Evolutionary conservation across 495 filamentous ascomycete genomes (phyloP).

Genomic region (Aspergillus indologenus): DNA sequence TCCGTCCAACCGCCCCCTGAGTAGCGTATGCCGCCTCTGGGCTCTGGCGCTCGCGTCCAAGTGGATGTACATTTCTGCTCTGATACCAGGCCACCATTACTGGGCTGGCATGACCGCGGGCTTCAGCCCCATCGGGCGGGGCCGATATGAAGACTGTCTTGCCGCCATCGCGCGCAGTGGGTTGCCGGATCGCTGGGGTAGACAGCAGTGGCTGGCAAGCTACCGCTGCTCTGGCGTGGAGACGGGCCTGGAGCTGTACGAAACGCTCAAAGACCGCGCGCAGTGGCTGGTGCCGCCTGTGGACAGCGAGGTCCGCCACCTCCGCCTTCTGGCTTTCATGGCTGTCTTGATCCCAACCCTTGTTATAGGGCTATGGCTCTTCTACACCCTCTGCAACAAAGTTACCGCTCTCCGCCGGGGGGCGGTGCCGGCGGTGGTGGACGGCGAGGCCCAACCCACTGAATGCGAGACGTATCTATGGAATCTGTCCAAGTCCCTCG

Average conservation of each 20-base stretch:
- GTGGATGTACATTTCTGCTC: not conserved
- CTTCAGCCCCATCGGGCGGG: not conserved
- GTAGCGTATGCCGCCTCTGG: not conserved
- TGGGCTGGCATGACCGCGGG: constrained; percentile 1
- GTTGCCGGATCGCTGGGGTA: not conserved
- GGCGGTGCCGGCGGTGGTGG: not conserved
- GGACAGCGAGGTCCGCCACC: constrained; percentile 10
- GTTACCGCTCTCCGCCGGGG: not conserved
- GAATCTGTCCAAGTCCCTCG: not conserved
- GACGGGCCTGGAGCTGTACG: constrained; percentile 5
- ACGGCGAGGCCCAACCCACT: not conserved
- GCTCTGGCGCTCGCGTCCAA: not conserved
- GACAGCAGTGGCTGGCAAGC: not conserved
- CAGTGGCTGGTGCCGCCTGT: not conserved
- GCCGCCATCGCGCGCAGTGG: not conserved
- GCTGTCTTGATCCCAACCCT: not conserved
- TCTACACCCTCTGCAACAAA: not conserved
- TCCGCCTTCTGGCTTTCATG: constrained; percentile 4
- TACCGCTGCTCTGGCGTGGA: constrained; percentile 14
- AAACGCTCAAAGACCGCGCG: not conserved
- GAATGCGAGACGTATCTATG: not conserved
- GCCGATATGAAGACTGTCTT: constrained; percentile 5
- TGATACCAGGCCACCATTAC: constrained; percentile 1
- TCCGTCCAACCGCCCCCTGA: constrained; percentile 7
- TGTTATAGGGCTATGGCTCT: not conserved